These are phyloP conservation scores for Caloboletus firmus DNA, from an alignment of 1,284 basidiomycete genomes.

Conservation along the genomic window DNA sequence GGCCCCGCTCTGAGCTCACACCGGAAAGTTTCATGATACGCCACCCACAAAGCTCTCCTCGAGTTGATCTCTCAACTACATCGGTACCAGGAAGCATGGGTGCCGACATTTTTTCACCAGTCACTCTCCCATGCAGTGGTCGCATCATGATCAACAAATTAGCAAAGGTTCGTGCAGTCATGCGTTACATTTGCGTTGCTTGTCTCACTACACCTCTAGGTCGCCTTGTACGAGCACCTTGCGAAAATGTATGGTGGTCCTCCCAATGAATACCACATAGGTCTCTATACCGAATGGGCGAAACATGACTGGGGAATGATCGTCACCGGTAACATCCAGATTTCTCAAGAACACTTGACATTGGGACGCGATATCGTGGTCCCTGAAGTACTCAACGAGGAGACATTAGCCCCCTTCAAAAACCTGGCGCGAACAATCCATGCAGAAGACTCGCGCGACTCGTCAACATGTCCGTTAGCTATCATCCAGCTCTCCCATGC, in stretches of 20 bases:
- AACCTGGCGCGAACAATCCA: constrained; percentile 54
- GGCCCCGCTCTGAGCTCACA: neutral
- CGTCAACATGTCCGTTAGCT: constrained; percentile 41
- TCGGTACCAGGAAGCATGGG: constrained; percentile 10
- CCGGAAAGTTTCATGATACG: no score
- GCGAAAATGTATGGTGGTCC: constrained; percentile 65
- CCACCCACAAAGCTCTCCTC: neutral
- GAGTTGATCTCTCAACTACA: neutral
- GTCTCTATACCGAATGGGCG: constrained; percentile 79
- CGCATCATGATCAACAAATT: constrained; percentile 42
- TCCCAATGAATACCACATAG: constrained; percentile 64
- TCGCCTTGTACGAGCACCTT: constrained; percentile 87
- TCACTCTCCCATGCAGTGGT: constrained; percentile 55
- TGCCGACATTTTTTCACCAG: constrained; percentile 39
- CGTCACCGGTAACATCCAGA: constrained; percentile 87
- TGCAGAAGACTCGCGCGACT: constrained; percentile 24
- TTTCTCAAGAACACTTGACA: constrained; percentile 69
- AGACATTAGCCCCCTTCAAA: constrained; percentile 51
- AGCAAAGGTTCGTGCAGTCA: constrained; percentile 41
- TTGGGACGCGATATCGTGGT: constrained; percentile 80
- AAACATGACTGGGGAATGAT: constrained; percentile 85
- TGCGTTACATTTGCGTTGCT: neutral
- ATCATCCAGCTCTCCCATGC: constrained; percentile 86
- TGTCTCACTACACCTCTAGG: constrained; percentile 41
- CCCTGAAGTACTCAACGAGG: constrained; percentile 46